A percentile compares a stretch with the other conserved stretches of the same genome.
Evolutionary conservation across 2,329 filamentous ascomycete species (phyloP).

Genomic region (Teratosphaeria viscida): DNA sequence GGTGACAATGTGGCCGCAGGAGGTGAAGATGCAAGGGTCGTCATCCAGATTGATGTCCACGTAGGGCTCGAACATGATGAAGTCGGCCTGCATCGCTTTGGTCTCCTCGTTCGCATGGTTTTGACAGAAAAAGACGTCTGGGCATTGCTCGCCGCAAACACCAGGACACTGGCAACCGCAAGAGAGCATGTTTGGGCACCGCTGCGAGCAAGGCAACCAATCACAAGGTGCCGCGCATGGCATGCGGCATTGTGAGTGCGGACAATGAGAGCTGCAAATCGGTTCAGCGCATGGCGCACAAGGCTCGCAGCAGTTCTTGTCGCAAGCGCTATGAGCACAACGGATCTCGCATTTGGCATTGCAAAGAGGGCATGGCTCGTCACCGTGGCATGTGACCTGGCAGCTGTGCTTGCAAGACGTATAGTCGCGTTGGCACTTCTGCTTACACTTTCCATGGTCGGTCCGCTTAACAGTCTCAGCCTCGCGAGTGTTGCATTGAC

Average conservation of each 20-base stretch:
- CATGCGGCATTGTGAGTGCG: constrained; percentile 41
- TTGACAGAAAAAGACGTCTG: constrained; percentile 45
- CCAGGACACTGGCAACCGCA: constrained; percentile 58
- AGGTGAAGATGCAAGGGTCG: constrained; percentile 51
- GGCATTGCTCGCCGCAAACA: constrained; percentile 55
- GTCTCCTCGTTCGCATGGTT: constrained; percentile 38
- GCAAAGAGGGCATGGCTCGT: constrained; percentile 40
- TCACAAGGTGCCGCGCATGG: constrained; percentile 59
- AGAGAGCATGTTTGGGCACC: constrained; percentile 40
- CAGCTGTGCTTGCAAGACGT: constrained; percentile 50
- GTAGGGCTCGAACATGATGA: constrained; percentile 46
- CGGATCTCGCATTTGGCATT: constrained; percentile 41
- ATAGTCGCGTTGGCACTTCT: constrained; percentile 41
- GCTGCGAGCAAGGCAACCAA: constrained; percentile 52
- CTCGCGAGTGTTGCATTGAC: constrained; percentile 34
- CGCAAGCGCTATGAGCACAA: constrained; percentile 49
- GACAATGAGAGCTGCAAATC: constrained; percentile 45
- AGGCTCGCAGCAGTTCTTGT: constrained; percentile 46
- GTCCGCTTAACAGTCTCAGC: constrained; percentile 19
- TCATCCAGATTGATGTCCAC: constrained; percentile 48
- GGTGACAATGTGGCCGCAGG: constrained; percentile 55
- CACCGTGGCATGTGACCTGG: constrained; percentile 41
- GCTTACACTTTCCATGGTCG: constrained; percentile 40
- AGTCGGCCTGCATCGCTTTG: constrained; percentile 44
- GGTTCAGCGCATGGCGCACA: constrained; percentile 51